A percentile compares a stretch with the other conserved stretches of the same genome.
Conservation (phyloP, 2,329 filamentous ascomycete genomes). For the Stagonosporopsis chrysanthemi region DNA sequence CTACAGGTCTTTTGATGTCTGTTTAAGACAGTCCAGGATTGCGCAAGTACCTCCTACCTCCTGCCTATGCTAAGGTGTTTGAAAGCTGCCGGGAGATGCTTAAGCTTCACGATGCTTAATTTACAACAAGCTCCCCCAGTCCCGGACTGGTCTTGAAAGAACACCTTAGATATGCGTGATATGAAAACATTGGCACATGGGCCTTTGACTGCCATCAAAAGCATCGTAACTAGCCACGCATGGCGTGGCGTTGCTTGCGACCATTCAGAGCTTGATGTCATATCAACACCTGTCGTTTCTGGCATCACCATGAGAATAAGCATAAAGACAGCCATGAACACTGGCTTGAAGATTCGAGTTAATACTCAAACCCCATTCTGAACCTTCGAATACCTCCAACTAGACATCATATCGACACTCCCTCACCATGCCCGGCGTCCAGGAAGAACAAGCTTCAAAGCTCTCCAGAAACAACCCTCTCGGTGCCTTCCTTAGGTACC, state of each 20-base stretch:
- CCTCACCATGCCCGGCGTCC: too few species aligned
- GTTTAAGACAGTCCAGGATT: too few species aligned
- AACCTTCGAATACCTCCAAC: background rate
- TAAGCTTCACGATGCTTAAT: background rate
- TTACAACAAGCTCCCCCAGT: background rate
- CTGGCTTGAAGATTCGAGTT: background rate
- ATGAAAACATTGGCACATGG: background rate
- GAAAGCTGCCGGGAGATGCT: background rate
- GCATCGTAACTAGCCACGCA: background rate
- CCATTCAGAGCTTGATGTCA: constrained; percentile 8
- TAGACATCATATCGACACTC: too few species aligned
- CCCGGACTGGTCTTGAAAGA: background rate
- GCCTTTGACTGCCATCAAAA: background rate
- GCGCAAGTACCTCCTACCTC: too few species aligned
- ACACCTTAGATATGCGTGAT: background rate
- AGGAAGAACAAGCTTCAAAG: too few species aligned
- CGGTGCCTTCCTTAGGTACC: too few species aligned
- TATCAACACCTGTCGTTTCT: background rate
- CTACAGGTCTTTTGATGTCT: too few species aligned
- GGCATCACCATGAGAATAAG: constrained; percentile 10
- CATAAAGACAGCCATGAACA: background rate
- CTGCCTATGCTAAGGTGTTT: too few species aligned
- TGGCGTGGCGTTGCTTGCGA: constrained; percentile 1
- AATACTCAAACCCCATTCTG: too few species aligned
- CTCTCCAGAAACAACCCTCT: too few species aligned